Conservation (phyloP, 768 basidiomycete species). For the Kwoniella bestiolae region DNA sequence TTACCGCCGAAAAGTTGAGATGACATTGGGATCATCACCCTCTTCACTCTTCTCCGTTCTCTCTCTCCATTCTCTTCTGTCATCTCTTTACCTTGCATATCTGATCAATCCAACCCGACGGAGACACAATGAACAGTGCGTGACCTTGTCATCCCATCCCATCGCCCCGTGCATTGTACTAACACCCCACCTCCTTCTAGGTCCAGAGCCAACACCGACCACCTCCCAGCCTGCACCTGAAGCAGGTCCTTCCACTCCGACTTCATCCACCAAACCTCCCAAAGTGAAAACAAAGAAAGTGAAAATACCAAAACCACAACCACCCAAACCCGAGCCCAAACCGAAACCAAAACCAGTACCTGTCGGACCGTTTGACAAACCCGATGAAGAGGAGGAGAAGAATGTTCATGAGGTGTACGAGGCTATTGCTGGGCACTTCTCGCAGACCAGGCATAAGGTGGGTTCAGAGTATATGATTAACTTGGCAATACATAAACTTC, state of each 20-base stretch:
- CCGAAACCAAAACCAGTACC: slow-evolving; percentile 42
- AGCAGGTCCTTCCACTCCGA: not conserved
- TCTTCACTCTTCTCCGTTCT: too few relatives aligned
- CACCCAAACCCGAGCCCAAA: slow-evolving; percentile 6
- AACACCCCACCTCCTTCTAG: too few relatives aligned
- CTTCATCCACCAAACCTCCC: not conserved
- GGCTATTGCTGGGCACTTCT: slow-evolving; percentile 57
- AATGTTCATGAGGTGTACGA: slow-evolving; percentile 58
- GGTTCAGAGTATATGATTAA: slow-evolving; percentile 13
- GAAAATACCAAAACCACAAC: not conserved
- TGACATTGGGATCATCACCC: too few relatives aligned
- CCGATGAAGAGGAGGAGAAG: slow-evolving; percentile 42
- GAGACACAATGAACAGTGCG: too few relatives aligned
- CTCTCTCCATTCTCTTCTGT: too few relatives aligned
- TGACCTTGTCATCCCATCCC: too few relatives aligned
- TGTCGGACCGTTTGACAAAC: slow-evolving; percentile 15
- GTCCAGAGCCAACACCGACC: not conserved
- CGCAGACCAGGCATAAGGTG: slow-evolving; percentile 58
- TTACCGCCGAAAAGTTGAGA: too few relatives aligned
- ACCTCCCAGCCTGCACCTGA: not conserved
- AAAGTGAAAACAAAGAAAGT: not conserved
- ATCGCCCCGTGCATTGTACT: too few relatives aligned
- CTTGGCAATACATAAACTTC: too few relatives aligned
- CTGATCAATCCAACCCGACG: too few relatives aligned
- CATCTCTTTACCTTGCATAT: too few relatives aligned